phyloP scores from a whole-genome alignment of 2,329 filamentous ascomycete species.

The Teratosphaeriaceae sp. region DNA sequence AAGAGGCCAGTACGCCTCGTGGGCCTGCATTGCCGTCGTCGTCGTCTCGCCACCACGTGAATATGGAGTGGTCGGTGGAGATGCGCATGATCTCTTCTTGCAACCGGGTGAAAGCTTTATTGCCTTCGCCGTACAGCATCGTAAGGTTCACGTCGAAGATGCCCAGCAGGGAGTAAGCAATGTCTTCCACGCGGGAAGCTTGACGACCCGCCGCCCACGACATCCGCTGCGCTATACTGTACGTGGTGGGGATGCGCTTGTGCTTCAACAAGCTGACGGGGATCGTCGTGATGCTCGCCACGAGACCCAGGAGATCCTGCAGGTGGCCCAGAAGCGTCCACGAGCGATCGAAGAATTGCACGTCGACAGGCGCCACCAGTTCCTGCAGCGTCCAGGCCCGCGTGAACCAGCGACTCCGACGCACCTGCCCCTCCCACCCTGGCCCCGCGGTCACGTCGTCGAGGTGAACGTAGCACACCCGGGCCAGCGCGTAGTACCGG shows the following conservation, averaged over 20 bases:
- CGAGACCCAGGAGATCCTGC: background rate
- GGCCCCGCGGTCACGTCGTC: conserved; percentile 8
- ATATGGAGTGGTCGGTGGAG: conserved; percentile 6
- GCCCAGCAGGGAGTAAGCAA: conserved; percentile 4
- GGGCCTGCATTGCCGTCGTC: background rate
- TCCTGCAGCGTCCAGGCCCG: conserved; percentile 9
- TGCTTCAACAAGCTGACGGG: background rate
- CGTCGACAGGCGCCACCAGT: conserved; percentile 7
- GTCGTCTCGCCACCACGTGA: conserved; percentile 2
- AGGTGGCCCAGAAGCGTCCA: conserved; percentile 4
- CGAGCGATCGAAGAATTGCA: conserved; percentile 8
- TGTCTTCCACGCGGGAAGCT: conserved; percentile 3
- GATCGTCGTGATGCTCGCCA: conserved; percentile 8
- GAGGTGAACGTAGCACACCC: conserved; percentile 14
- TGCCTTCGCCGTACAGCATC: conserved; percentile 7
- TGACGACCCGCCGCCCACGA: conserved; percentile 5
- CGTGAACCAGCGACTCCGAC: conserved; percentile 9
- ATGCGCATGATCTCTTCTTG: conserved; percentile 5
- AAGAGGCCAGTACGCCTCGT: background rate
- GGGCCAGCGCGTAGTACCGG: conserved; percentile 12
- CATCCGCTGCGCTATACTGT: conserved; percentile 6
- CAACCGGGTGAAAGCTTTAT: conserved; percentile 1
- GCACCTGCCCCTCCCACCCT: conserved; percentile 4
- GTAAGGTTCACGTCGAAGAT: conserved; percentile 5
- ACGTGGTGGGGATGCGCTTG: background rate